Evolutionary conservation across 2,329 filamentous ascomycete species (phyloP).

Genomic region (Pseudogymnoascus sp.): DNA sequence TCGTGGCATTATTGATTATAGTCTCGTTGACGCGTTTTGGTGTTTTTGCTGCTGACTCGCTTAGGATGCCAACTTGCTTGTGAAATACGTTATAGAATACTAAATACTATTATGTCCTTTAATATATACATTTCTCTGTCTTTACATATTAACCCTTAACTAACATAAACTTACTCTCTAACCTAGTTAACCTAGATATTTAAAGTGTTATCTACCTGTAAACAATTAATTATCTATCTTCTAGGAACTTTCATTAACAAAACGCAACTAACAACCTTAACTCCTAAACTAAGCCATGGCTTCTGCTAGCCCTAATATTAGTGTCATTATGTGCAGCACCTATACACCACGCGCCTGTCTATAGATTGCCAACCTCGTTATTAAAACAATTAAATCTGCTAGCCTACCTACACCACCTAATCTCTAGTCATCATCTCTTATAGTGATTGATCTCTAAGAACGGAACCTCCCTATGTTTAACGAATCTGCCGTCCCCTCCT

Average conservation of each 20-base stretch:
- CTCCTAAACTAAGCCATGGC: not conserved
- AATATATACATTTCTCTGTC: no score
- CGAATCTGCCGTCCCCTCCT: slow-evolving; percentile 31
- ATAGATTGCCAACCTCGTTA: slow-evolving; percentile 27
- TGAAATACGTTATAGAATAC: no score
- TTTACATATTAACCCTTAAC: no score
- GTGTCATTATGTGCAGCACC: slow-evolving; percentile 30
- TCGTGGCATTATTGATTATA: no score
- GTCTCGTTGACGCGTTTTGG: no score
- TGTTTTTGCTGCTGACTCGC: no score
- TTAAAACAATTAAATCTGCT: slow-evolving; percentile 20
- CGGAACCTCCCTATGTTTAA: slow-evolving; percentile 32
- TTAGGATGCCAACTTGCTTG: no score
- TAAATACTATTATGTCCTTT: not conserved
- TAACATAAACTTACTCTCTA: no score
- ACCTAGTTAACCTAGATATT: no score
- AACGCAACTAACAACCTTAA: not conserved
- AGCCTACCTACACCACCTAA: slow-evolving; percentile 15
- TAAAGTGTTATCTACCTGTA: not conserved
- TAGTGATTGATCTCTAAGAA: slow-evolving; percentile 26
- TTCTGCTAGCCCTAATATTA: slow-evolving; percentile 18
- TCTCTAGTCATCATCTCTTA: slow-evolving; percentile 18
- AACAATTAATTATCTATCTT: not conserved
- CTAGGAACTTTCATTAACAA: not conserved
- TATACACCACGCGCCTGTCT: slow-evolving; percentile 30